phyloP scores from a whole-genome alignment of 2,329 filamentous ascomycete genomes.

The Chrysoporthe cubensis region DNA sequence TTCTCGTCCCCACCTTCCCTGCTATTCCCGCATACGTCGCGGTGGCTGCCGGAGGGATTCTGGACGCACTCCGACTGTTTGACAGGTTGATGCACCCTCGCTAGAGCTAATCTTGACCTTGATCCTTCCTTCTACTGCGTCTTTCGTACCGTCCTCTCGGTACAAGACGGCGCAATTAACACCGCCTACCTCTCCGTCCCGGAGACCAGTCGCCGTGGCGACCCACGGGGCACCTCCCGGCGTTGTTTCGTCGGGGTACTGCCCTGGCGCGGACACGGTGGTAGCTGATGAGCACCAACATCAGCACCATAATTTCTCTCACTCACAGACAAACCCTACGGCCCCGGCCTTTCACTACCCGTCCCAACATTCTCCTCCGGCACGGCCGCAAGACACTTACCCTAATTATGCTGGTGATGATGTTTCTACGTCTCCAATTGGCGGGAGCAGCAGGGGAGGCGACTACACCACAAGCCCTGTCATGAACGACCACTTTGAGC shows the following conservation, averaged over 20 bases:
- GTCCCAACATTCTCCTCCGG: conserved; percentile 10
- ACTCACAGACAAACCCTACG: conserved; percentile 11
- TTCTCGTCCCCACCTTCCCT: conserved; percentile 12
- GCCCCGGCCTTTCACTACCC: not conserved
- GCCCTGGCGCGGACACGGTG: conserved; percentile 28
- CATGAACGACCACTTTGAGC: conserved; percentile 23
- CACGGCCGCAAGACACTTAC: not conserved
- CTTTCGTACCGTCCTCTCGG: conserved; percentile 14
- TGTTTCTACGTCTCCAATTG: conserved; percentile 17
- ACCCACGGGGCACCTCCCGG: conserved; percentile 37
- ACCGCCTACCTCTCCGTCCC: conserved; percentile 33
- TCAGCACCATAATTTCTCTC: not conserved
- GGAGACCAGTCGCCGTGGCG: conserved; percentile 40
- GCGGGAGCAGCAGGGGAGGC: conserved; percentile 18
- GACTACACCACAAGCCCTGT: conserved; percentile 24
- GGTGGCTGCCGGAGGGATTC: conserved; percentile 5
- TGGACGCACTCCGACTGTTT: not conserved
- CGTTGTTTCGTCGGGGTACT: conserved; percentile 27
- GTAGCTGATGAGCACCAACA: conserved; percentile 7
- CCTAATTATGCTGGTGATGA: conserved; percentile 22
- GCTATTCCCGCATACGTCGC: conserved; percentile 8
- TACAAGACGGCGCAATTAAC: conserved; percentile 6
- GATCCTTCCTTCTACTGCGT: not conserved
- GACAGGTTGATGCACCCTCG: conserved; percentile 3
- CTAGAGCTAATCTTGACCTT: not conserved